Evolutionary conservation across 768 basidiomycete species (phyloP).

Genomic region (Pisolithus microcarpus): DNA sequence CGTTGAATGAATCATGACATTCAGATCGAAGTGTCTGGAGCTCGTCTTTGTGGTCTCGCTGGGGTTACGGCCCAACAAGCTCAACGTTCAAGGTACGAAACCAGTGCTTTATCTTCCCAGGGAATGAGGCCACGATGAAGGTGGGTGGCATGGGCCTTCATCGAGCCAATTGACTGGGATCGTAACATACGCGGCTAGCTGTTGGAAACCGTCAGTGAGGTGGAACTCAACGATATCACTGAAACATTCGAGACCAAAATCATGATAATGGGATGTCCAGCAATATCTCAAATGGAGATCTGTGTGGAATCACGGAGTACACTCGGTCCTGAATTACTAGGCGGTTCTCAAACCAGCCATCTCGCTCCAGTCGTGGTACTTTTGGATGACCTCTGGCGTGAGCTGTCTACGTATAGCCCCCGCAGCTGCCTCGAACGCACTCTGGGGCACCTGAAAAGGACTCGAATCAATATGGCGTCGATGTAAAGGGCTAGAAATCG

Average conservation of each 20-base stretch:
- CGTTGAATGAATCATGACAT: too few species aligned
- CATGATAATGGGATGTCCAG: too few species aligned
- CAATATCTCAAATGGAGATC: too few species aligned
- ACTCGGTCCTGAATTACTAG: background rate
- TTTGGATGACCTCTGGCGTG: conserved; percentile 68
- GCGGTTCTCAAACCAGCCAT: conserved; percentile 17
- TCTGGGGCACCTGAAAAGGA: conserved; percentile 56
- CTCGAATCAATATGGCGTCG: background rate
- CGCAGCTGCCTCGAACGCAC: conserved; percentile 71
- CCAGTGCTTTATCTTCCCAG: conserved; percentile 21
- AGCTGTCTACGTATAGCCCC: conserved; percentile 70
- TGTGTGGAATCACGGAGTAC: background rate
- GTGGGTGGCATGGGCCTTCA: conserved; percentile 7
- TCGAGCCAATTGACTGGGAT: conserved; percentile 27
- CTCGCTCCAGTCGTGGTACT: conserved; percentile 66
- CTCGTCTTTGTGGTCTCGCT: background rate
- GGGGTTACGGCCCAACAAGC: background rate
- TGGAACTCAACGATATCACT: background rate
- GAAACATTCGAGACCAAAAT: too few species aligned
- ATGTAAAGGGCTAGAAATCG: background rate
- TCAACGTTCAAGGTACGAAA: background rate
- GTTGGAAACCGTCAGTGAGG: conserved; percentile 3
- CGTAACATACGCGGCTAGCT: background rate
- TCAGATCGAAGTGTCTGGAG: background rate
- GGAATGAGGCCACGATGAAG: conserved; percentile 27